phyloP scores from a whole-genome alignment of 2,329 filamentous ascomycete genomes.

The Daldinia eschscholtzii region DNA sequence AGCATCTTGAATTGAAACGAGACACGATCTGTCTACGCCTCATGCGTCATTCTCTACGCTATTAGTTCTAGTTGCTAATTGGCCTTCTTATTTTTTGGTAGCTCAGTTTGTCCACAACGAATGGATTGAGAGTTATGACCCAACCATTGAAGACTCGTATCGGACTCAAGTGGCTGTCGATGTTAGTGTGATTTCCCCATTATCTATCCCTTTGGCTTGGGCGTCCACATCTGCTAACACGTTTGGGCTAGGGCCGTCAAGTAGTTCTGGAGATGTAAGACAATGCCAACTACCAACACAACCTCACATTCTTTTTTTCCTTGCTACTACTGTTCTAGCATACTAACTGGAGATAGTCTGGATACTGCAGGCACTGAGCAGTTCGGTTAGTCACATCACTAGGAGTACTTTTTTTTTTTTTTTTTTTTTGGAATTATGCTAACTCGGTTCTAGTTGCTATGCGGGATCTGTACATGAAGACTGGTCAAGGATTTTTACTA shows the following conservation, averaged over 20 bases:
- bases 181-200: slow-evolving; percentile 67
- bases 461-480: slow-evolving; percentile 92
- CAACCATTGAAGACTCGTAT: slow-evolving; percentile 83
- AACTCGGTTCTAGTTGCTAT: slow-evolving; percentile 64
- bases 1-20: slow-evolving; percentile 29
- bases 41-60: slow-evolving; percentile 27
- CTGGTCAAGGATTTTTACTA: slow-evolving; percentile 89
- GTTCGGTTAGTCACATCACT: slow-evolving; percentile 76
- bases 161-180: slow-evolving; percentile 83
- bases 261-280: slow-evolving; percentile 89
- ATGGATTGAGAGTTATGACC: slow-evolving; percentile 90
- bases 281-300: slow-evolving; percentile 30
- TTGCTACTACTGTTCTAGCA: slow-evolving; percentile 38
- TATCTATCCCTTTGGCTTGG: slow-evolving; percentile 31
- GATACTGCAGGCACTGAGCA: slow-evolving; percentile 94
- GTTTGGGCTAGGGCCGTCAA: slow-evolving; percentile 76
- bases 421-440: slow-evolving; percentile 37
- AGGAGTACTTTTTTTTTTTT: slow-evolving; percentile 13
- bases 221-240: slow-evolving; percentile 52
- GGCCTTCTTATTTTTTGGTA: slow-evolving; percentile 54
- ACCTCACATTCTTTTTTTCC: slow-evolving; percentile 9
- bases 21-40: slow-evolving; percentile 32
- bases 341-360: slow-evolving; percentile 66
- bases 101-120: slow-evolving; percentile 95
- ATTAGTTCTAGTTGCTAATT: slow-evolving; percentile 30